These are phyloP conservation scores for Paramecium octaurelia DNA, from an alignment of 73 alveolate species.

Conservation along the genomic window DNA sequence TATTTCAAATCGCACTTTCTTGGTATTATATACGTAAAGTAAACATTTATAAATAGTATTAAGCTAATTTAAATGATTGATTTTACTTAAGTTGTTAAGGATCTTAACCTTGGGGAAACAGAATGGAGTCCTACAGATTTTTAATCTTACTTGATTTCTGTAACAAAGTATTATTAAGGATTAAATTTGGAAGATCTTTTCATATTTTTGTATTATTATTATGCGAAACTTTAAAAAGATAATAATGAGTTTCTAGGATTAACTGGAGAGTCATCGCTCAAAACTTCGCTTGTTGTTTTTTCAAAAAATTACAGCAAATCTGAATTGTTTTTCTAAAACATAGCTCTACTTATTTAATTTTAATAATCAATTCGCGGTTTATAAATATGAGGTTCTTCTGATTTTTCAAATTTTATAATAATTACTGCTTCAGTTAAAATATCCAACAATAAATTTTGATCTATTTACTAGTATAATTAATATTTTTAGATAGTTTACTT, in stretches of 20 bases:
- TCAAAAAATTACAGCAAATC: background rate
- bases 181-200: background rate
- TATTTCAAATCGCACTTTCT: background rate
- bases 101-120: background rate
- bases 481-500: background rate
- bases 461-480: background rate
- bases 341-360: background rate
- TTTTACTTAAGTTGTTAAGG: background rate
- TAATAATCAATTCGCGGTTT: background rate
- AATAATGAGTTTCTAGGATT: background rate
- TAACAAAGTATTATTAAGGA: background rate
- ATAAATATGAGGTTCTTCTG: background rate
- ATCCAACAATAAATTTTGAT: background rate
- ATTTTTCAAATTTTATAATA: background rate
- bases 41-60: background rate
- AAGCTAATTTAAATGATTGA: background rate
- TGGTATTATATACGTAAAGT: background rate
- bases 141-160: background rate
- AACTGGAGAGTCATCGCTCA: background rate
- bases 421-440: background rate
- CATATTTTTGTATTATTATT: background rate
- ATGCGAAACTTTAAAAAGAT: background rate
- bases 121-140: background rate
- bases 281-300: background rate
- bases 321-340: background rate